Evolutionary conservation across 371 early-diverging fungal genomes (phyloP).

Genomic region (Mortierella sp.): DNA sequence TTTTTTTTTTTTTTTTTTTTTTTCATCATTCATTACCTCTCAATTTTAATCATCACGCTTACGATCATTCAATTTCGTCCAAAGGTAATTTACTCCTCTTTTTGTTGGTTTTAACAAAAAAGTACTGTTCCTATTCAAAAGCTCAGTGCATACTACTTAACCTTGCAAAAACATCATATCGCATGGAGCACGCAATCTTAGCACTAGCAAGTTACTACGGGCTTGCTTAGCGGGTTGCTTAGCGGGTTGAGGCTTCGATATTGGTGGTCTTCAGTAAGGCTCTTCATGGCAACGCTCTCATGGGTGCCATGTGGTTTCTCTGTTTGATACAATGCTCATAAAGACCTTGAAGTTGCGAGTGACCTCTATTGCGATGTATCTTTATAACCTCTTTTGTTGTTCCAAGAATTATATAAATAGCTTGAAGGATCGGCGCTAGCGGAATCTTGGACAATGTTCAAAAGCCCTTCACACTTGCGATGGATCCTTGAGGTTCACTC

Average conservation of each 20-base stretch:
- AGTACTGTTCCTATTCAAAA: neutral
- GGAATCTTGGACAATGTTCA: neutral
- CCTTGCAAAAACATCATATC: conserved; percentile 3
- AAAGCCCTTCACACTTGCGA: neutral
- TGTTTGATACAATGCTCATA: conserved; percentile 3
- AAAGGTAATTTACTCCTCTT: too few relatives aligned
- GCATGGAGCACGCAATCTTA: neutral
- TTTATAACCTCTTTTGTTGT: neutral
- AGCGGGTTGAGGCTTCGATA: conserved; percentile 2
- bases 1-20: too few relatives aligned
- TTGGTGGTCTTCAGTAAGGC: conserved; percentile 5
- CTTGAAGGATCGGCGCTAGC: neutral
- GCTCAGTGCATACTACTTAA: neutral
- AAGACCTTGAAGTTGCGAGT: neutral
- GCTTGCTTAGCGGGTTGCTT: conserved; percentile 4
- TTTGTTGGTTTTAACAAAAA: neutral
- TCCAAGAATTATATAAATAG: neutral
- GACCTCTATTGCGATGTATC: neutral
- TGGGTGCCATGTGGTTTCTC: conserved; percentile 6
- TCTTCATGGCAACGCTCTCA: conserved; percentile 7
- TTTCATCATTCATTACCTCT: too few relatives aligned
- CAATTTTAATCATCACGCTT: too few relatives aligned
- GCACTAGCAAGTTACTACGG: neutral
- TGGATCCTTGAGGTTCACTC: neutral
- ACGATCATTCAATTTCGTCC: too few relatives aligned